Evolutionary conservation across 805 yeast genomes (phyloP).

Genomic region (Candida ortonii): DNA sequence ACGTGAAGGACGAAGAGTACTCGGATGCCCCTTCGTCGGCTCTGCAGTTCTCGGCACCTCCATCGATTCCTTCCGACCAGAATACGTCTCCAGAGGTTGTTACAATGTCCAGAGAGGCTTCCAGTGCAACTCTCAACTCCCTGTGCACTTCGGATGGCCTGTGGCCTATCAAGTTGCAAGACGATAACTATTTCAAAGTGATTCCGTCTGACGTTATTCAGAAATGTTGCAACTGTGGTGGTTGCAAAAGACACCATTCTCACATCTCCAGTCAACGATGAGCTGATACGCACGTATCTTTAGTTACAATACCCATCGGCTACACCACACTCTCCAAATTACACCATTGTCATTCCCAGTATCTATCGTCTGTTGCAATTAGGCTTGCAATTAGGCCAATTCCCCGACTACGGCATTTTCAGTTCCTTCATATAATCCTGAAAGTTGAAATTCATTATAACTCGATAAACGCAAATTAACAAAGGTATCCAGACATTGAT

Average conservation of each 20-base stretch:
- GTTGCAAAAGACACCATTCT: conserved; percentile 16
- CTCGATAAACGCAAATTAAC: too few relatives aligned
- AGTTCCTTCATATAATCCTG: too few relatives aligned
- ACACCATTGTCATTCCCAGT: too few relatives aligned
- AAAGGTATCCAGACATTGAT: too few relatives aligned
- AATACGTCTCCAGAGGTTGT: conserved; percentile 3
- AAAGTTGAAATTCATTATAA: too few relatives aligned
- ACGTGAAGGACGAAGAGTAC: conserved; percentile 6
- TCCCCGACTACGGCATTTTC: too few relatives aligned
- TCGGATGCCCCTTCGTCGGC: conserved; percentile 7
- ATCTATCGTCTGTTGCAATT: too few relatives aligned
- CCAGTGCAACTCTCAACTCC: conserved; percentile 18
- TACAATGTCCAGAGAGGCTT: conserved; percentile 11
- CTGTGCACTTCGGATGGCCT: conserved; percentile 25
- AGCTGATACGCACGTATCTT: too few relatives aligned
- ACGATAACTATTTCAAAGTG: conserved; percentile 21
- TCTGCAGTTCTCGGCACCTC: conserved; percentile 1
- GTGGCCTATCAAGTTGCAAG: conserved; percentile 21
- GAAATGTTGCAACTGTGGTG: conserved; percentile 27
- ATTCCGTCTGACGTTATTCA: conserved; percentile 26
- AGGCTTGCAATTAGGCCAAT: too few relatives aligned
- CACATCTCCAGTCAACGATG: conserved; percentile 13
- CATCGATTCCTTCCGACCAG: neutral
- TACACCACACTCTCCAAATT: too few relatives aligned
- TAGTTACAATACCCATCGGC: too few relatives aligned